Percentiles rank a stretch among this genome's conserved stretches.
These are phyloP conservation scores for Alternaria alternata DNA, from an alignment of 2,329 filamentous ascomycete genomes.

Conservation along the genomic window DNA sequence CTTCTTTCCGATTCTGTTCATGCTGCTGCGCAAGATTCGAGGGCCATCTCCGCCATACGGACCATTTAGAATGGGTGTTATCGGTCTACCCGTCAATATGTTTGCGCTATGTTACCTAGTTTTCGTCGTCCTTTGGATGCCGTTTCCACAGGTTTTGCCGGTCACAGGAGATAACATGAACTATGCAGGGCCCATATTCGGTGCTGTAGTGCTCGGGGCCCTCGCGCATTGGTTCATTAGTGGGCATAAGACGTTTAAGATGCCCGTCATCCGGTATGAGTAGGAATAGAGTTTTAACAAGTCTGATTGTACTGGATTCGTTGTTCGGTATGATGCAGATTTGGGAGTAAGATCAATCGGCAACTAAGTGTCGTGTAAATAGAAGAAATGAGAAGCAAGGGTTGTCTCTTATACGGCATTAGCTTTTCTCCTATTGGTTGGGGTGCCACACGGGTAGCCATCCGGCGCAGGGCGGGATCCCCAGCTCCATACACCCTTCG, in stretches of 20 bases:
- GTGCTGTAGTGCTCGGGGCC: conserved; percentile 33
- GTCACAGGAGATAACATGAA: conserved; percentile 44
- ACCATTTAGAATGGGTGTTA: conserved; percentile 38
- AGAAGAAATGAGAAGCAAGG: background rate
- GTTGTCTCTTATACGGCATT: background rate
- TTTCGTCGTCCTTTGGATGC: conserved; percentile 41
- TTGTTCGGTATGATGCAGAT: background rate
- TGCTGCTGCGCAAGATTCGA: conserved; percentile 32
- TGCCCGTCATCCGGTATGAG: conserved; percentile 34
- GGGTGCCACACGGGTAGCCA: background rate
- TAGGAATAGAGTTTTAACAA: background rate
- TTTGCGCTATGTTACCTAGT: conserved; percentile 35
- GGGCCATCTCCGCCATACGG: conserved; percentile 34
- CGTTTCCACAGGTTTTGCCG: conserved; percentile 39
- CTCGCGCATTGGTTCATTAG: conserved; percentile 32
- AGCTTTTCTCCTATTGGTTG: background rate
- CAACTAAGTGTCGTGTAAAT: background rate
- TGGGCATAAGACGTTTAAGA: conserved; percentile 30
- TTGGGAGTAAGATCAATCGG: background rate
- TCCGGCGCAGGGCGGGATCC: background rate
- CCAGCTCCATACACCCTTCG: background rate
- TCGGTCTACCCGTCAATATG: conserved; percentile 37
- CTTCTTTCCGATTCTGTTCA: conserved; percentile 41
- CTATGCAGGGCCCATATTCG: conserved; percentile 41
- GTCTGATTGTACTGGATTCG: background rate